These are phyloP conservation scores for Bauhinia variegata DNA, from an alignment of 306 rosid genomes.

Conservation along the genomic window DNA sequence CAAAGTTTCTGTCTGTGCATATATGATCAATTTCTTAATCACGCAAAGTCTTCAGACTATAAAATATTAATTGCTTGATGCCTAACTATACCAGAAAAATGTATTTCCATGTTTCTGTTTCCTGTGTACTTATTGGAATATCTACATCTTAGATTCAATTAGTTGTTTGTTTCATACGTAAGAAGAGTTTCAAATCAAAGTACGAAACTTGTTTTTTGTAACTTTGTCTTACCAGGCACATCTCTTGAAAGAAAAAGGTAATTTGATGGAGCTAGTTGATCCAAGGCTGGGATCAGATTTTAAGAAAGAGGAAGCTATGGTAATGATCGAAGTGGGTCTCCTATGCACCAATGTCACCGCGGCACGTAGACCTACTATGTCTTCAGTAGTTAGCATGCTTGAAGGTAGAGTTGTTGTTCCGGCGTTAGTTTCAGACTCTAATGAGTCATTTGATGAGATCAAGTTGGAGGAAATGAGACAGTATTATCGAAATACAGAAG, in stretches of 20 bases:
- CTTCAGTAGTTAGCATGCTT: constrained; percentile 52
- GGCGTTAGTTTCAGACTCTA: constrained; percentile 29
- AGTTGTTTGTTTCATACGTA: constrained; percentile 14
- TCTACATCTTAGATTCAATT: background rate
- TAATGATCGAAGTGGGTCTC: constrained; percentile 46
- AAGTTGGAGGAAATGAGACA: constrained; percentile 39
- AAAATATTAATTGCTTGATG: background rate
- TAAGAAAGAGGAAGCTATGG: constrained; percentile 26
- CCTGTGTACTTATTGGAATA: background rate
- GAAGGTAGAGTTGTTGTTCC: constrained; percentile 38
- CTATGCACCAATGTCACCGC: constrained; percentile 37
- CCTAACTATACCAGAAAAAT: background rate
- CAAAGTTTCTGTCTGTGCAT: background rate
- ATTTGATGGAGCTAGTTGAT: no score
- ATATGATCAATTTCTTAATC: background rate
- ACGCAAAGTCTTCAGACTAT: background rate
- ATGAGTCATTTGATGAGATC: constrained; percentile 17
- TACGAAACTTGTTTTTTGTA: no score
- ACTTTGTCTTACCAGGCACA: constrained; percentile 30
- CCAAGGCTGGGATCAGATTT: constrained; percentile 36
- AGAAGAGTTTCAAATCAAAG: background rate
- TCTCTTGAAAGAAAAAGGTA: constrained; percentile 36
- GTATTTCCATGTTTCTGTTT: background rate
- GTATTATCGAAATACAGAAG: constrained; percentile 24
- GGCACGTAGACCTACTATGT: constrained; percentile 41